phyloP scores from a whole-genome alignment of 768 basidiomycete species.

The Dacryopinax spathularia region DNA sequence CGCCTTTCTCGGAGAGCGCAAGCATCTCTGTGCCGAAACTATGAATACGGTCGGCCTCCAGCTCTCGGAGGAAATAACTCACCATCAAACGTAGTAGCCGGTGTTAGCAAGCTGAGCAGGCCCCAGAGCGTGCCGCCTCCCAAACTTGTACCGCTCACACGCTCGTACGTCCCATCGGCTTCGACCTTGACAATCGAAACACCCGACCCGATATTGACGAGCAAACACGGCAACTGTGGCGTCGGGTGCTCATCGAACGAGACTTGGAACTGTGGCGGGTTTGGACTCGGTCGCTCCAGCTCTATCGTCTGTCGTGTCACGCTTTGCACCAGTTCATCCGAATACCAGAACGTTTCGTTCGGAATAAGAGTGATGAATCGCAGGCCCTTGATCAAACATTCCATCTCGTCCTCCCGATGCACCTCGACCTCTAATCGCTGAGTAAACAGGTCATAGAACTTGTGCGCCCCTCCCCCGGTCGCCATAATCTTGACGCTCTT shows the following conservation, averaged over 20 bases:
- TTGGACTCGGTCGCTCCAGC: slow-evolving; percentile 76
- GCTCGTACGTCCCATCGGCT: slow-evolving; percentile 87
- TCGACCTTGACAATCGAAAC: slow-evolving; percentile 97
- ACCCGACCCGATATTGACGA: slow-evolving; percentile 96
- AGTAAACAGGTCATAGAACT: slow-evolving; percentile 73
- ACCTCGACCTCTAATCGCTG: slow-evolving; percentile 71
- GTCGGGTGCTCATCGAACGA: slow-evolving; percentile 72
- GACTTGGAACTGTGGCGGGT: slow-evolving; percentile 78
- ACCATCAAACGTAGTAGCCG: slow-evolving; percentile 93
- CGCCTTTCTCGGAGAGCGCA: slow-evolving; percentile 79
- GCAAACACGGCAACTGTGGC: slow-evolving; percentile 83
- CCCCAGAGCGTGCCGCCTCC: slow-evolving; percentile 98
- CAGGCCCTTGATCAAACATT: slow-evolving; percentile 89
- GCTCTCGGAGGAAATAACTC: slow-evolving; percentile 23
- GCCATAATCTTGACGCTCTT: slow-evolving; percentile 91
- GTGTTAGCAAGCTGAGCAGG: slow-evolving; percentile 82
- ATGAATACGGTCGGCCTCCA: background rate
- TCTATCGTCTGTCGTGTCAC: slow-evolving; percentile 25
- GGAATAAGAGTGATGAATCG: slow-evolving; percentile 93
- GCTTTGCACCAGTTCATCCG: slow-evolving; percentile 81
- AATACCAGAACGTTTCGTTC: slow-evolving; percentile 96
- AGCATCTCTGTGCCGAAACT: slow-evolving; percentile 66
- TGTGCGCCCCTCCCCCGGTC: slow-evolving; percentile 93
- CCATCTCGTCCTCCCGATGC: slow-evolving; percentile 92
- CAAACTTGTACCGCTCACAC: slow-evolving; percentile 90